These are phyloP conservation scores for Populus euphratica DNA, from an alignment of 345 rosid species.

Conservation along the genomic window DNA sequence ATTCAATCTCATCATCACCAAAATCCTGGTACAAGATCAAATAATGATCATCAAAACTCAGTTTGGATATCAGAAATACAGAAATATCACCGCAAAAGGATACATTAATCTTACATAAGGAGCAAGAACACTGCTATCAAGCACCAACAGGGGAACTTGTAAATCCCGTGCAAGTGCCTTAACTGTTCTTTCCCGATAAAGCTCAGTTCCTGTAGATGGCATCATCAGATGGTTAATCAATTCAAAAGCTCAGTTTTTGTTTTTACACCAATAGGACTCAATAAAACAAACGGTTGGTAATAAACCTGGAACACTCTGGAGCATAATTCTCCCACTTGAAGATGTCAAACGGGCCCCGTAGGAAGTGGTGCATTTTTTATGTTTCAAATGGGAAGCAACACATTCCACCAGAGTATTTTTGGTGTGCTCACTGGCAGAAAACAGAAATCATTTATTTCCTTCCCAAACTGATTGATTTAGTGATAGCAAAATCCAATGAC, in stretches of 20 bases:
- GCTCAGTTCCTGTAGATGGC: slow-evolving; percentile 76
- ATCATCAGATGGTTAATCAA: slow-evolving; percentile 14
- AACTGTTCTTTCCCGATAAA: slow-evolving; percentile 85
- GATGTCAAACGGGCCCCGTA: slow-evolving; percentile 78
- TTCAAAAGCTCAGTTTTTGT: slow-evolving; percentile 7
- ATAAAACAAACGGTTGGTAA: neutral
- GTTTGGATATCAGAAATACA: neutral
- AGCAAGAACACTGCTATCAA: slow-evolving; percentile 86
- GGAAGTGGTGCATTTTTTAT: slow-evolving; percentile 45
- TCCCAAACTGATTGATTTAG: slow-evolving; percentile 4
- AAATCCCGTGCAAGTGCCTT: slow-evolving; percentile 85
- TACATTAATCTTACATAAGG: slow-evolving; percentile 75
- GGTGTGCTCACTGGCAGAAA: slow-evolving; percentile 57
- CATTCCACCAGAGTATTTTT: slow-evolving; percentile 84
- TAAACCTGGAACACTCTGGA: slow-evolving; percentile 88
- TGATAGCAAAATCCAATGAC: slow-evolving; percentile 13
- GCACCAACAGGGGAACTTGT: slow-evolving; percentile 78
- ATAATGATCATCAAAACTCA: slow-evolving; percentile 9
- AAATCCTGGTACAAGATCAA: slow-evolving; percentile 55
- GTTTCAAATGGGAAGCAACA: slow-evolving; percentile 74
- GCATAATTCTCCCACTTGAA: slow-evolving; percentile 86
- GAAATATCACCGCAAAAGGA: neutral
- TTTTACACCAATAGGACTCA: neutral
- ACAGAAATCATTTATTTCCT: neutral
- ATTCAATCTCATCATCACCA: slow-evolving; percentile 69